Evolutionary conservation across 78 protist species (phyloP), one percentile per base, ranked within the genome.

Genomic region (Dictyostelium brefeldianum): DNA sequence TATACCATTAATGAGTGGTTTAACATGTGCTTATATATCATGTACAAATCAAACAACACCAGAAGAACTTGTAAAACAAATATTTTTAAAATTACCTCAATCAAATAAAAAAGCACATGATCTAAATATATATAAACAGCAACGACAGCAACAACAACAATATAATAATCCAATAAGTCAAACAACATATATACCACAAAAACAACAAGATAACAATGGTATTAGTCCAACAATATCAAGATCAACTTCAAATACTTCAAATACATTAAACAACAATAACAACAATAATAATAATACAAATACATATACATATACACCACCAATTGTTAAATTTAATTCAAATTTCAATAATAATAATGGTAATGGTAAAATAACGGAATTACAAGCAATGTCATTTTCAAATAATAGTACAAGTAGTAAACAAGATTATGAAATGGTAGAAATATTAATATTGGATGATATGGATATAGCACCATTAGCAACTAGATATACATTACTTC

Each of bases 391-490:
- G 43, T 36, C 43, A 36, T 36, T 36, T 36, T 36, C 43, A 36
- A 36, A 36, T 36, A 36, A 36, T 36, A 36, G 43, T 2, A 36
- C 87, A 29, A 56, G 18, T 4, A 36, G 3, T 29, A 46, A 46
- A 14, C 0, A 67, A 20, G 56, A 41, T 47, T 77, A 87, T 57
- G 50, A 36, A 46, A 87, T 87, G 93, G 93, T 77, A 11, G 93
- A 87, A 51, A 77, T 87, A 22, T 47, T 87, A 47, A 29, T 87
- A 14, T 78, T 87, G 4, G 93, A 87, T 50, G 78, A 87, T n/a
- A 77, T 87, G 9, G 93, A 87, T 77, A 59, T 77, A 15, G 93
- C 93, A 29, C 92, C 93, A 29, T n/a, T 87, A 17, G 64, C 83
- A 43, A 87, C 93, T 12, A 57, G 93, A 48, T 65, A 87, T 12